A percentile compares a stretch with the other conserved stretches of the same genome.
Conservation (phyloP, 768 basidiomycete genomes). For the Serendipita vermifera region DNA sequence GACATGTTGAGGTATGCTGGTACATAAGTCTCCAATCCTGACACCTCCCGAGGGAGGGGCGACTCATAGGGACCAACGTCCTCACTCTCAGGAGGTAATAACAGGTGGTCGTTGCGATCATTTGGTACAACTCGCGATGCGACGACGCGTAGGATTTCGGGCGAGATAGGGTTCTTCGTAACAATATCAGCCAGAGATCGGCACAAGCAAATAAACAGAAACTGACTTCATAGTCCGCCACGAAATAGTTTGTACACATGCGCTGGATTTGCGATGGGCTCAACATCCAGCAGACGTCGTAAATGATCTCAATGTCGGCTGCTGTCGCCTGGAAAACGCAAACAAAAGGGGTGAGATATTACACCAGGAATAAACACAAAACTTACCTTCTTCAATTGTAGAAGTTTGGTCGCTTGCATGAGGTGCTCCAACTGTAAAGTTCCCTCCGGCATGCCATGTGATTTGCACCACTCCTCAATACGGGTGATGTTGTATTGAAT, state of each 20-base stretch:
- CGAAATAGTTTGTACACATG: slow-evolving; percentile 98
- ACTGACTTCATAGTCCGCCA: slow-evolving; percentile 92
- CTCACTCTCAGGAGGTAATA: slow-evolving; percentile 91
- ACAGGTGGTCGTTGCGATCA: slow-evolving; percentile 92
- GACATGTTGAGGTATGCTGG: slow-evolving; percentile 85
- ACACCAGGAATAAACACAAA: neutral
- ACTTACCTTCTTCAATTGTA: slow-evolving; percentile 90
- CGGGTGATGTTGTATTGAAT: slow-evolving; percentile 99
- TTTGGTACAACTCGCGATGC: slow-evolving; percentile 91
- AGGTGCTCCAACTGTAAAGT: slow-evolving; percentile 94
- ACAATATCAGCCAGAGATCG: slow-evolving; percentile 11
- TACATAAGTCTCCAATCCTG: slow-evolving; percentile 91
- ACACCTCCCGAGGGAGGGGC: slow-evolving; percentile 87
- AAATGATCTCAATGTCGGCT: slow-evolving; percentile 96
- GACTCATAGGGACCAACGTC: slow-evolving; percentile 94
- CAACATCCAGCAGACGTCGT: slow-evolving; percentile 99
- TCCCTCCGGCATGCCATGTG: slow-evolving; percentile 98
- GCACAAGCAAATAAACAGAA: neutral
- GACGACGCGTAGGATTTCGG: slow-evolving; percentile 92
- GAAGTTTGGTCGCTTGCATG: slow-evolving; percentile 97
- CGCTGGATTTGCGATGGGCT: slow-evolving; percentile 99
- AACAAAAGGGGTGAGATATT: neutral
- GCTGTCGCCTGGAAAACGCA: slow-evolving; percentile 53
- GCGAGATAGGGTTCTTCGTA: slow-evolving; percentile 80
- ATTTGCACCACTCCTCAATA: slow-evolving; percentile 99